Base-by-base conservation (phyloP, 495 filamentous ascomycete species). In the Penicillium cataractarum region DNA sequence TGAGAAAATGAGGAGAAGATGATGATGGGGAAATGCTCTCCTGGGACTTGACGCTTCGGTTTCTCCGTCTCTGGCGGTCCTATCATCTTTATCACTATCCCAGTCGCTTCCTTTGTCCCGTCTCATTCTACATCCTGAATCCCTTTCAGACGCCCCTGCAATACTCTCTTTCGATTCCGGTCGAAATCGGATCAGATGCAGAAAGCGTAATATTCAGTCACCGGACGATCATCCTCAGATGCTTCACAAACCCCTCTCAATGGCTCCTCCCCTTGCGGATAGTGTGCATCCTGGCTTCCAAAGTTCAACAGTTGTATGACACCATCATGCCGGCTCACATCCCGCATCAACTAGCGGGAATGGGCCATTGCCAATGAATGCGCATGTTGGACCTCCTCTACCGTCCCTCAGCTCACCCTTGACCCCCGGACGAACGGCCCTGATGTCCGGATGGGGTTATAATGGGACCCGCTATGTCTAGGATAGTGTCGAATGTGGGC, bases 221-320 rank as follows among this genome's bases (percentile, higher is more conserved):
- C 46, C 42, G 42, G 46, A 29, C n/a, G 46, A 29, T 50, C 19
- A 7, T 44, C 46, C 46, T 29, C 46, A 27, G 46, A 50, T 6
- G 46, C 13, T 50, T 27, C 10, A 24, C 24, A 50, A 29, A n/a
- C n/a, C 22, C 13, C 17, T 50, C 46, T 29, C 46, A 13, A 5
- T 1, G 22, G 22, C 2, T 5, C 6, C 29, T 50, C 26, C 46
- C 46, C 46, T 29, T 50, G 24, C 46, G 46, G 46, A 50, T 46
- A 50, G 46, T 29, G 46, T 29, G 5, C 46, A 26, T 50, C 46
- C 46, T 50, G 46, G 46, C 46, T 29, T n/a, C 27, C 37, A 57
- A 42, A 26, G 40, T 56, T 55, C n/a, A 24, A 4, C 35, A 40
- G 65, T n/a, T 68, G 65, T 59, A 68, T 65, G 65, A 68, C 65